A percentile compares a stretch with the other conserved stretches of the same genome.
Evolutionary conservation across 1,284 basidiomycete species (phyloP).

Genomic region (Ustilago hordei): DNA sequence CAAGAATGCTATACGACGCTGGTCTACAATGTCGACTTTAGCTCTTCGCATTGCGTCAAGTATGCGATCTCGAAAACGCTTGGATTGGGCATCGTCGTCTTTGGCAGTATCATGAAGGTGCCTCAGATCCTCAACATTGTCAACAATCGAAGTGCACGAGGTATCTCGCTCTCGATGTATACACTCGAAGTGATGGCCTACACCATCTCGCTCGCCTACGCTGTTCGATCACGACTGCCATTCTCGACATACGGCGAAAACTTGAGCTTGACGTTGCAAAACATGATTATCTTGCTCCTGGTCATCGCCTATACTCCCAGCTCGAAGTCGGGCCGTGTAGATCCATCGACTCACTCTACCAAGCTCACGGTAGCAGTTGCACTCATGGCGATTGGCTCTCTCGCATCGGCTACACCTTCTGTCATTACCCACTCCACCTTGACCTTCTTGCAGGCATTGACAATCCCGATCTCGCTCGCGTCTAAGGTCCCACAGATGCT

Average conservation of each 20-base stretch:
- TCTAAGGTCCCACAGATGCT: slow-evolving; percentile 68
- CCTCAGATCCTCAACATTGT: slow-evolving; percentile 80
- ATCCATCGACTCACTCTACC: slow-evolving; percentile 46
- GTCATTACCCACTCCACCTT: slow-evolving; percentile 54
- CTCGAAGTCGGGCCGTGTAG: slow-evolving; percentile 25
- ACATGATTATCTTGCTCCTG: slow-evolving; percentile 67
- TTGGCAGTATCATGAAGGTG: slow-evolving; percentile 94
- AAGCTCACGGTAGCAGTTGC: slow-evolving; percentile 74
- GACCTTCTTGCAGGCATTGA: slow-evolving; percentile 60
- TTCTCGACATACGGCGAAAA: slow-evolving; percentile 88
- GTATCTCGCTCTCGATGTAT: slow-evolving; percentile 76
- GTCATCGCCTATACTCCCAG: slow-evolving; percentile 63
- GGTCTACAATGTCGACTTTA: slow-evolving; percentile 87
- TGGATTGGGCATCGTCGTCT: slow-evolving; percentile 90
- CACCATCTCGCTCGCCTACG: slow-evolving; percentile 84
- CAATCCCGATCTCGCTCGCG: slow-evolving; percentile 66
- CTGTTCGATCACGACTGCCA: slow-evolving; percentile 83
- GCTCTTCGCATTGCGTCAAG: slow-evolving; percentile 86
- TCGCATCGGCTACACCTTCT: slow-evolving; percentile 56
- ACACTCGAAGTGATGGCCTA: slow-evolving; percentile 82
- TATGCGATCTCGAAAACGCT: slow-evolving; percentile 91
- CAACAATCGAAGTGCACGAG: slow-evolving; percentile 78
- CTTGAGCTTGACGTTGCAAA: slow-evolving; percentile 67
- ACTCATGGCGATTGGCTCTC: slow-evolving; percentile 87
- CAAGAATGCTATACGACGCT: slow-evolving; percentile 86